These are phyloP conservation scores for Aspergillus quadrilineatus DNA, from an alignment of 2,329 filamentous ascomycete species.

Conservation along the genomic window DNA sequence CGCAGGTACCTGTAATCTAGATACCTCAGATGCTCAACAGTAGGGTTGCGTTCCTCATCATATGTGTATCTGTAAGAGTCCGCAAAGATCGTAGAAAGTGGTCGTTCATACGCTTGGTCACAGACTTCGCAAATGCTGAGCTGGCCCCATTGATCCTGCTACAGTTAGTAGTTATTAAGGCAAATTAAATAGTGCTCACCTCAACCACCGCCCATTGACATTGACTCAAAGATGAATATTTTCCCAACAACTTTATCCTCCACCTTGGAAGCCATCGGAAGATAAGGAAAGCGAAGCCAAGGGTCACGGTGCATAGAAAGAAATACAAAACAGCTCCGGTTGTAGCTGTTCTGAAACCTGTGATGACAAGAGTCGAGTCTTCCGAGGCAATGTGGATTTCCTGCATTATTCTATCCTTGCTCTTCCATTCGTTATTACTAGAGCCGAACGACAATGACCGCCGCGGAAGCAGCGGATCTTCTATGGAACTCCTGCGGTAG, in stretches of 20 bases:
- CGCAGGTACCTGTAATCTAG: slow-evolving; percentile 93
- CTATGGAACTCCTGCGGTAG: slow-evolving; percentile 46
- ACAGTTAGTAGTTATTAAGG: not conserved
- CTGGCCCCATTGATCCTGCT: slow-evolving; percentile 87
- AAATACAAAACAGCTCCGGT: slow-evolving; percentile 69
- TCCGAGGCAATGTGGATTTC: slow-evolving; percentile 93
- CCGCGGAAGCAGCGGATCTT: slow-evolving; percentile 66
- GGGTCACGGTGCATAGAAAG: slow-evolving; percentile 67
- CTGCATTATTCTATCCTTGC: slow-evolving; percentile 69
- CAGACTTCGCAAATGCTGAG: slow-evolving; percentile 73
- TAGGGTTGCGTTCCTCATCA: slow-evolving; percentile 71
- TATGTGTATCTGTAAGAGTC: slow-evolving; percentile 55
- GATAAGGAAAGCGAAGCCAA: slow-evolving; percentile 78
- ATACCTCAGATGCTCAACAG: slow-evolving; percentile 70
- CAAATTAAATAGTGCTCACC: slow-evolving; percentile 40
- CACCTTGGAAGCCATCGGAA: slow-evolving; percentile 88
- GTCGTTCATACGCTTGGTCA: slow-evolving; percentile 57
- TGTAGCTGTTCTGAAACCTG: slow-evolving; percentile 79
- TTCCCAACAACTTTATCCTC: slow-evolving; percentile 75
- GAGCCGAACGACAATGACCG: slow-evolving; percentile 67
- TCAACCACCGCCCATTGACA: slow-evolving; percentile 93
- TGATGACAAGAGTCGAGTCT: slow-evolving; percentile 89
- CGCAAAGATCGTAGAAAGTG: slow-evolving; percentile 61
- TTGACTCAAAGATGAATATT: slow-evolving; percentile 64
- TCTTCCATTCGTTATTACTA: slow-evolving; percentile 60